phyloP scores from a whole-genome alignment of 805 yeast genomes.

The Lipomyces yamadae region DNA sequence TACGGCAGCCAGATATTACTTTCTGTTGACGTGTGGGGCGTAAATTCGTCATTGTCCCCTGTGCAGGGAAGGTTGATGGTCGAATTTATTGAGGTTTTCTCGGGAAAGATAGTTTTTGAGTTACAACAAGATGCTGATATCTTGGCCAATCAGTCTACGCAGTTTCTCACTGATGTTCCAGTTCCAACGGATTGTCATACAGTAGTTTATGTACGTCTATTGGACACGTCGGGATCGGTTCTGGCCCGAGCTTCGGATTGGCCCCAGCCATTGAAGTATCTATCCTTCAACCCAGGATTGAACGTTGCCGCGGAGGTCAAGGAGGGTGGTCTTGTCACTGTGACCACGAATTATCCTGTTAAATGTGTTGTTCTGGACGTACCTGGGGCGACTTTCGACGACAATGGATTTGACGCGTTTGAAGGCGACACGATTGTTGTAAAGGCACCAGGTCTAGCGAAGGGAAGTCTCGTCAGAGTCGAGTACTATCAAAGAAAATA shows the following conservation, averaged over 20 bases:
- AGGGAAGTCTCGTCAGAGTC: background rate
- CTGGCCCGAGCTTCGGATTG: constrained; percentile 52
- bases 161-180: constrained; percentile 38
- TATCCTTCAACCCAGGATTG: constrained; percentile 43
- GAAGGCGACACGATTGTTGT: constrained; percentile 46
- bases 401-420: constrained; percentile 57
- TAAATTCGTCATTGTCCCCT: constrained; percentile 44
- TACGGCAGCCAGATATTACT: constrained; percentile 40
- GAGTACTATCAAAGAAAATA: constrained; percentile 4
- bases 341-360: constrained; percentile 49
- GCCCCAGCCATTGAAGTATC: constrained; percentile 57
- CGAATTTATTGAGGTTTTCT: constrained; percentile 44
- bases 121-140: constrained; percentile 19
- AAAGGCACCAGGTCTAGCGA: background rate
- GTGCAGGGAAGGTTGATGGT: constrained; percentile 42
- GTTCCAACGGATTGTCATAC: constrained; percentile 25
- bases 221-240: constrained; percentile 32
- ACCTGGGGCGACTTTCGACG: constrained; percentile 45
- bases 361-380: constrained; percentile 52
- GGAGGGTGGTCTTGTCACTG: constrained; percentile 41
- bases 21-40: constrained; percentile 52
- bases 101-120: constrained; percentile 43
- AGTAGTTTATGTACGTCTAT: constrained; percentile 37
- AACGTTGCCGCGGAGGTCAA: constrained; percentile 41
- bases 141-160: constrained; percentile 46